phyloP scores from a whole-genome alignment of 202 grass and related monocot genomes.

The Hordeum pubiflorum region DNA sequence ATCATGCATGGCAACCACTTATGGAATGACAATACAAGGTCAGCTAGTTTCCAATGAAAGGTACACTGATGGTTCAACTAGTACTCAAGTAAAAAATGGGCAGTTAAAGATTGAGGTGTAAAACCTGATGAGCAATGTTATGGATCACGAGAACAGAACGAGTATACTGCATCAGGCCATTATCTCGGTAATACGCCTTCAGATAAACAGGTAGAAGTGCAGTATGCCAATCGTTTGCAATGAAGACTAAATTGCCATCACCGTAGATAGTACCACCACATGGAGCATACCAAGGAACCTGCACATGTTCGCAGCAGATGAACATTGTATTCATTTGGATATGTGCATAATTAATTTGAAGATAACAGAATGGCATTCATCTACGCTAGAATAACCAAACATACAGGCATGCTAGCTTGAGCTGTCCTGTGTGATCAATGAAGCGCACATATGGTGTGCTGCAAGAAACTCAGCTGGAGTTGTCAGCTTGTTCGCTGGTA shows the following conservation, averaged over 20 bases:
- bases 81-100: neutral
- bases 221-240: slow-evolving; percentile 98
- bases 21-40: neutral
- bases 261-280: slow-evolving; percentile 78
- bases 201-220: slow-evolving; percentile 86
- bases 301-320: slow-evolving; percentile 8
- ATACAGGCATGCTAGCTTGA: neutral
- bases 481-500: neutral
- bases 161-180: slow-evolving; percentile 76
- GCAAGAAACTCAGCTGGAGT: slow-evolving; percentile 4
- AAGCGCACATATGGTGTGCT: neutral
- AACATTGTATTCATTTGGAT: neutral
- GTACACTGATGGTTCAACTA: neutral
- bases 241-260: slow-evolving; percentile 88
- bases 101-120: neutral
- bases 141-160: slow-evolving; percentile 93
- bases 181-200: slow-evolving; percentile 88
- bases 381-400: neutral
- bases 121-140: slow-evolving; percentile 93
- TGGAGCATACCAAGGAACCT: slow-evolving; percentile 83
- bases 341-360: neutral
- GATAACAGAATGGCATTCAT: neutral
- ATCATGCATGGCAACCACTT: neutral
- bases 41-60: slow-evolving; percentile 3
- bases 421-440: neutral